phyloP scores from a whole-genome alignment of 148 eudicot genomes.

The Rhododendron vialii region DNA sequence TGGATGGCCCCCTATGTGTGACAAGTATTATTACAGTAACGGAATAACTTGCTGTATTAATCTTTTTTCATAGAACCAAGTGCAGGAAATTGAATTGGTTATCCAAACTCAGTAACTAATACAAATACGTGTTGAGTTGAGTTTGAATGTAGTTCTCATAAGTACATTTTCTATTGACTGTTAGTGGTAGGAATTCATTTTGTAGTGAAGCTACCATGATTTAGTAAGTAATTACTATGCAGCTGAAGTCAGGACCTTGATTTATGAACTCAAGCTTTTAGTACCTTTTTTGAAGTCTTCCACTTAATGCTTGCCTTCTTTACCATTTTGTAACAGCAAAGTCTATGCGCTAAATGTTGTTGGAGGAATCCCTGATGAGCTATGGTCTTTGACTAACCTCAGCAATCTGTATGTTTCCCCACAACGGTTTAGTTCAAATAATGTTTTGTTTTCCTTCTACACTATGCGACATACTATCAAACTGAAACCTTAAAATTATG shows the following conservation, averaged over 20 bases:
- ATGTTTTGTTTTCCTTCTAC: neutral
- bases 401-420: slow-evolving; percentile 5
- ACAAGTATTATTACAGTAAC: neutral
- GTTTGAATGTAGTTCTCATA: neutral
- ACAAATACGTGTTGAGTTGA: neutral
- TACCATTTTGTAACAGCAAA: slow-evolving; percentile 38
- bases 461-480: neutral
- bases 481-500: neutral
- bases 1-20: neutral
- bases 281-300: neutral
- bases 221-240: neutral
- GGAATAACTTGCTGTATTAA: neutral
- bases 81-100: neutral
- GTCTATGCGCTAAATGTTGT: slow-evolving; percentile 43
- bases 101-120: neutral
- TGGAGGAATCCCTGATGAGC: slow-evolving; percentile 69
- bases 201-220: neutral
- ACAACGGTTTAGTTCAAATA: neutral
- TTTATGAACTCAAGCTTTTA: neutral
- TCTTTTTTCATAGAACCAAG: neutral
- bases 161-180: neutral
- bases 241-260: neutral
- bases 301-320: neutral
- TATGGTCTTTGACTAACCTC: slow-evolving; percentile 54
- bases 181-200: neutral